Conservation (phyloP, 2,329 filamentous ascomycete species). For the Colletotrichum aenigma region DNA sequence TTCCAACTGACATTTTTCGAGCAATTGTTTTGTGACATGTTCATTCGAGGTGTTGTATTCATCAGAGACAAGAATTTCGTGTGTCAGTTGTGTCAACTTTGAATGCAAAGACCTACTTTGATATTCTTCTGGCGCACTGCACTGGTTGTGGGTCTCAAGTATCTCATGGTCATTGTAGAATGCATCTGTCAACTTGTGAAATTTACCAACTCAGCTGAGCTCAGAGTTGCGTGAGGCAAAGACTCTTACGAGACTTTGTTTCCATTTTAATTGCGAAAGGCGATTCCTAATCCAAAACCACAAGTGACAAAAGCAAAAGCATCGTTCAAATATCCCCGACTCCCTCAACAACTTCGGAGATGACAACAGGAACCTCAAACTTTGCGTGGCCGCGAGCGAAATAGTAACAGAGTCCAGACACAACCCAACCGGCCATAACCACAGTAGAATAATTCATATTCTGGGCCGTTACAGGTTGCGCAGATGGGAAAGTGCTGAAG, state of each 20-base stretch:
- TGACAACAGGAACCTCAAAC: slow-evolving; percentile 26
- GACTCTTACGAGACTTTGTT: background rate
- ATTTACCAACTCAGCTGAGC: background rate
- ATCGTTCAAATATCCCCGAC: background rate
- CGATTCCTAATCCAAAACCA: background rate
- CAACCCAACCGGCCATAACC: slow-evolving; percentile 43
- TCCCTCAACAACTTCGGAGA: slow-evolving; percentile 2
- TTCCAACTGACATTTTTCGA: background rate
- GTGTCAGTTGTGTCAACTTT: background rate
- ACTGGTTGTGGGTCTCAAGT: background rate
- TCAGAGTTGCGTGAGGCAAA: background rate
- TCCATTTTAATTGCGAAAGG: background rate
- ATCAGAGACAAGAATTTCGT: background rate
- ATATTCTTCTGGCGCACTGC: background rate
- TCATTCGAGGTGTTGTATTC: fast-evolving
- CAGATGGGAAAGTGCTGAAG: slow-evolving; percentile 48
- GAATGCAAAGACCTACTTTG: fast-evolving
- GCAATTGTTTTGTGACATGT: background rate
- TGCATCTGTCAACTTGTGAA: background rate
- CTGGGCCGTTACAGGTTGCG: slow-evolving; percentile 39
- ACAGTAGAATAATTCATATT: slow-evolving; percentile 54
- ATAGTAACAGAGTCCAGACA: slow-evolving; percentile 38
- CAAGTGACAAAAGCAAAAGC: background rate
- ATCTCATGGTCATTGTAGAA: background rate
- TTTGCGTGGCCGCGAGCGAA: slow-evolving; percentile 23